Evolutionary conservation across 345 rosid genomes (phyloP), one percentile per base, ranked within the genome.

Genomic region (Geranium rotundifolium): DNA sequence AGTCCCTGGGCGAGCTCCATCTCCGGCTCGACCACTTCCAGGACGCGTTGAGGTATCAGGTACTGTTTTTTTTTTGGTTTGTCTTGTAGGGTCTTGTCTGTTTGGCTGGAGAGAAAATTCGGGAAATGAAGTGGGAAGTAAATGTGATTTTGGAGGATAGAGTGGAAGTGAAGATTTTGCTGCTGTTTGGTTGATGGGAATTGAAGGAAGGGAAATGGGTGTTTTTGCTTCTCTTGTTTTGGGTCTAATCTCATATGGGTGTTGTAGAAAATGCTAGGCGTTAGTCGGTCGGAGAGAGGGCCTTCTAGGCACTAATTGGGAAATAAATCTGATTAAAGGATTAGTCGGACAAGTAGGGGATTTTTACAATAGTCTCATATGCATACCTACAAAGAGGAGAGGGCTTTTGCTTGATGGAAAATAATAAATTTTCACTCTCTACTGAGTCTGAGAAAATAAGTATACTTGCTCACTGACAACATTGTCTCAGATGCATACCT

Each of bases 1-100:
- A 93, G 80, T 88, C 90, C 60, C 86, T 90, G 7, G 96, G 97
- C 1, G 99, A 93, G 71, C 77, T 85, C 65, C 81, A 82, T 73
- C 88, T 88, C 54, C 83, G 89, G 41, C 91, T 93, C 64, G 76
- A 73, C 54, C 55, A 78, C 56, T 88, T 81, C 78, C 49, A 81
- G 62, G 81, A 90, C 46, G 99, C 97, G 39, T 77, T 93, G 67
- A 31, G 62, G 61, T 93, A 81, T 72, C 97, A 89, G 95, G 96
- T 89, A 37, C 23, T 18, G n/a, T n/a, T 18, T 2, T n/a, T 56
- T 56, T 2, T 5, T 6, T 56, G 58, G 23, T 56, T 56, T n/a
- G n/a, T n/a, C n/a, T n/a, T n/a, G 5, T 17, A 7, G 18, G 23
- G 7, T 9, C 4, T 17, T n/a, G 9, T n/a, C 17, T 17, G 16